phyloP scores from a whole-genome alignment of 2,329 filamentous ascomycete genomes.

The Fusarium liriodendri region DNA sequence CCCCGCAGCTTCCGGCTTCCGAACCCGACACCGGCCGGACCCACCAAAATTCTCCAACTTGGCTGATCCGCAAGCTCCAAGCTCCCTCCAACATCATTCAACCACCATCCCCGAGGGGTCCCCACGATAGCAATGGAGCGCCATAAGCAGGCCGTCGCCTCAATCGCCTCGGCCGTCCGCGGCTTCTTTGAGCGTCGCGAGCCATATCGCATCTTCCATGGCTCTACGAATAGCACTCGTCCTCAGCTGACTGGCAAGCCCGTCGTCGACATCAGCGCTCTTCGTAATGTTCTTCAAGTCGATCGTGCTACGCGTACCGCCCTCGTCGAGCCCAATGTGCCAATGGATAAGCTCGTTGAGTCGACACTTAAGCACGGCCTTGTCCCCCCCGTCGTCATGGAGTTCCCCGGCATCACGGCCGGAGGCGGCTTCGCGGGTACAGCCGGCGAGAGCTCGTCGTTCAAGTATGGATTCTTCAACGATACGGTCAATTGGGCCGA shows the following conservation, averaged over 20 bases:
- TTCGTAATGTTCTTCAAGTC: constrained; percentile 73
- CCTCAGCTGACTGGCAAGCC: constrained; percentile 60
- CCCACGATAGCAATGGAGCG: constrained; percentile 50
- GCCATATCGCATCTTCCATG: constrained; percentile 80
- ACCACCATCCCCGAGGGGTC: not conserved
- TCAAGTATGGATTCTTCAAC: constrained; percentile 75
- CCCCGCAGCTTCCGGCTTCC: constrained; percentile 27
- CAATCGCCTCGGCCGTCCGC: constrained; percentile 56
- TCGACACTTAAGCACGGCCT: constrained; percentile 66
- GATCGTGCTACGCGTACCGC: constrained; percentile 65
- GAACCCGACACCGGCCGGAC: constrained; percentile 31
- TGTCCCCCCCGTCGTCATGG: constrained; percentile 75
- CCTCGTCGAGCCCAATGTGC: constrained; percentile 75
- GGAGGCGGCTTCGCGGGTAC: constrained; percentile 75
- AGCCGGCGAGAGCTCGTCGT: constrained; percentile 75
- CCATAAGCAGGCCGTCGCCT: constrained; percentile 57
- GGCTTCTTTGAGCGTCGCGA: constrained; percentile 56
- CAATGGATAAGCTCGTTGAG: constrained; percentile 73
- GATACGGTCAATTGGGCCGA: constrained; percentile 70
- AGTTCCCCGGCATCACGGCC: constrained; percentile 77
- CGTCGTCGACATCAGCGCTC: constrained; percentile 74
- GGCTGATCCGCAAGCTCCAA: constrained; percentile 11
- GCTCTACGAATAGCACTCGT: constrained; percentile 81
- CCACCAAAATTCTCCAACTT: constrained; percentile 23
- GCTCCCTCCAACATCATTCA: not conserved